phyloP scores from a whole-genome alignment of 805 yeast genomes.

The Kockiozyma suomiensis region DNA sequence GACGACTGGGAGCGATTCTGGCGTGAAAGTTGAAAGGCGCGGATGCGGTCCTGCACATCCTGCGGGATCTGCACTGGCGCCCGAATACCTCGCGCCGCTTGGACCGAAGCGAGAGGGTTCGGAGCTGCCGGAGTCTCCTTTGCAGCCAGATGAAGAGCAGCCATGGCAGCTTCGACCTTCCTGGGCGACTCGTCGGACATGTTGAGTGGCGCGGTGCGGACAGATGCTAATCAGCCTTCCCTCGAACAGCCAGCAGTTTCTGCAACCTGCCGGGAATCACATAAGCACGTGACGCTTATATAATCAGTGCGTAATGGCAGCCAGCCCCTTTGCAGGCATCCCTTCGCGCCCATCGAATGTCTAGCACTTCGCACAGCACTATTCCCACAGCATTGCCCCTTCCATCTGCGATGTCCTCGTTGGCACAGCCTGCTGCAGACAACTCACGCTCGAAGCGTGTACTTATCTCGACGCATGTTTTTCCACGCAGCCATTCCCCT shows the following conservation, averaged over 20 bases:
- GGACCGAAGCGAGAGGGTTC: conserved; percentile 29
- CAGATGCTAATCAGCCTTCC: neutral
- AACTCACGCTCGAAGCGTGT: conserved; percentile 19
- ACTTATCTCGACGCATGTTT: conserved; percentile 23
- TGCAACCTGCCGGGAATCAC: neutral
- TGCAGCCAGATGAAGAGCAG: neutral
- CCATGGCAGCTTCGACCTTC: conserved; percentile 9
- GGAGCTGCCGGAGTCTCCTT: conserved; percentile 11
- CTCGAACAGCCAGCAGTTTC: neutral
- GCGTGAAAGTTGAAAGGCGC: conserved; percentile 86
- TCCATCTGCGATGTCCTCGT: neutral
- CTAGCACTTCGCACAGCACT: no score
- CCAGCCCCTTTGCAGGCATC: neutral
- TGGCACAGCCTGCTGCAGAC: neutral
- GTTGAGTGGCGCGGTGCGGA: neutral
- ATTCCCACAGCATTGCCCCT: no score
- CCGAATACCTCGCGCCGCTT: conserved; percentile 31
- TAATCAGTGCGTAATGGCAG: neutral
- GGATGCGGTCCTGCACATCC: conserved; percentile 80
- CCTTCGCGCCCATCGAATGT: no score
- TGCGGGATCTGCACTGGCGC: conserved; percentile 44
- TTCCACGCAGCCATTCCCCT: conserved; percentile 27
- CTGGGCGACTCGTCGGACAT: conserved; percentile 8
- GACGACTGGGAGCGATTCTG: conserved; percentile 39
- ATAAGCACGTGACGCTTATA: neutral